Evolutionary conservation across 1,284 basidiomycete species (phyloP), one percentile per base, ranked within the genome.

Genomic region (Rhizoctonia solani): DNA sequence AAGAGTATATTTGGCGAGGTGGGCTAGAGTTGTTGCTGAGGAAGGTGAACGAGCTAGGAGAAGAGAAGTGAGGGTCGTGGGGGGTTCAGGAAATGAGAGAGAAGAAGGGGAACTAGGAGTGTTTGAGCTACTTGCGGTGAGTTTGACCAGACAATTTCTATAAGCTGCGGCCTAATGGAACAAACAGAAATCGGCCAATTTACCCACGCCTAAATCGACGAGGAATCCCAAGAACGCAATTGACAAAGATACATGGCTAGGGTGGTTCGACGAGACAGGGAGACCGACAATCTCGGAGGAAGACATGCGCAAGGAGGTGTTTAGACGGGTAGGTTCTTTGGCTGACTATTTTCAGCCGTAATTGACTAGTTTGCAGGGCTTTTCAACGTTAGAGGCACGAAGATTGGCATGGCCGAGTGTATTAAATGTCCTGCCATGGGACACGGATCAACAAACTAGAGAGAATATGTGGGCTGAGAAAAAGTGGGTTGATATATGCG

Each of bases 1-100:
- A 0, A 82, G 96, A 2, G 93, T 99, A 4, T 99, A 98, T 76
- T 84, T 99, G 6, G 97, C 97, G 0, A 85, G 93, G 30, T 99
- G 97, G 97, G 96, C 97, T 0, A 82, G 95, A 25, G 78, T 94
- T 52, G 96, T 99, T 0, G 96, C 95, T 0, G 95, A 97, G 77
- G 95, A 97, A 75, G 95, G 95, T 5, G 95, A 98, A 75, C 83
- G 91, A 11, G 87, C 93, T 6, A 83, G 94, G 34, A 80, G 87
- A 69, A 82, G 85, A 55, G 93, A 97, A 76, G 86, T 88, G 0
- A 86, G 88, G 72, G 80, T 82, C 14, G 46, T 56, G 1, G 76
- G 81, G 8, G 76, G 79, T 5, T 73, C 75, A 5, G 72, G 76
- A 19, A 80, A 81, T 54, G 72, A 83, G n/a, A 81, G 79, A 16